A percentile compares a stretch with the other conserved stretches of the same genome.
phyloP scores from a whole-genome alignment of 2,329 filamentous ascomycete species.

The Cytospora piceae region DNA sequence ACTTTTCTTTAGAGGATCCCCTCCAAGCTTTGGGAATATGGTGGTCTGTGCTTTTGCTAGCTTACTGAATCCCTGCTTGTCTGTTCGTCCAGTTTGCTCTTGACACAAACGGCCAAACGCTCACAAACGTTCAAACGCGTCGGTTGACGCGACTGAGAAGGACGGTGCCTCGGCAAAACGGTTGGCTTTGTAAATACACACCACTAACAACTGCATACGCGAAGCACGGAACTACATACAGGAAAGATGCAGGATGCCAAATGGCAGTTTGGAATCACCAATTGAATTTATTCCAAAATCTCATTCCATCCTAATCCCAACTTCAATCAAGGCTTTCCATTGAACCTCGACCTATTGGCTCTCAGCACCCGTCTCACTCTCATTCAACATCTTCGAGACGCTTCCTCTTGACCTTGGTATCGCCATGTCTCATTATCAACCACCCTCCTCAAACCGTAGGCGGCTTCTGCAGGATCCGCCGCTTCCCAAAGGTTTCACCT shows the following conservation, averaged over 20 bases:
- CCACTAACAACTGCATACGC: background rate
- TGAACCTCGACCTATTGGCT: background rate
- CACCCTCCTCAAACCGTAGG: conserved; percentile 10
- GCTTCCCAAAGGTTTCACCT: conserved; percentile 47
- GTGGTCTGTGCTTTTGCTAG: background rate
- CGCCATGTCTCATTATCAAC: conserved; percentile 19
- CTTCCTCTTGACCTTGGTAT: background rate
- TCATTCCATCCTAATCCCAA: background rate
- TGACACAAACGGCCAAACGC: background rate
- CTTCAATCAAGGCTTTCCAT: background rate
- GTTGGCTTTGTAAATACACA: background rate
- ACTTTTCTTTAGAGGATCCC: background rate
- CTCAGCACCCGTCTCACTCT: background rate
- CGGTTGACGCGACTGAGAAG: background rate
- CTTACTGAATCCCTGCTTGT: background rate
- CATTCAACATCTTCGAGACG: background rate
- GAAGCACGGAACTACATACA: background rate
- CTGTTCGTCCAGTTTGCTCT: background rate
- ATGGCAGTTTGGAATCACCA: background rate
- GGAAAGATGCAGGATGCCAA: background rate
- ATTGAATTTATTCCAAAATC: background rate
- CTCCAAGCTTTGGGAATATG: background rate
- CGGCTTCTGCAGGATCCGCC: conserved; percentile 14
- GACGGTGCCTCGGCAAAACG: background rate
- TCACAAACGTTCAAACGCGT: background rate